Conservation (phyloP, 73 alveolate species). For the Uronychia setigera region DNA sequence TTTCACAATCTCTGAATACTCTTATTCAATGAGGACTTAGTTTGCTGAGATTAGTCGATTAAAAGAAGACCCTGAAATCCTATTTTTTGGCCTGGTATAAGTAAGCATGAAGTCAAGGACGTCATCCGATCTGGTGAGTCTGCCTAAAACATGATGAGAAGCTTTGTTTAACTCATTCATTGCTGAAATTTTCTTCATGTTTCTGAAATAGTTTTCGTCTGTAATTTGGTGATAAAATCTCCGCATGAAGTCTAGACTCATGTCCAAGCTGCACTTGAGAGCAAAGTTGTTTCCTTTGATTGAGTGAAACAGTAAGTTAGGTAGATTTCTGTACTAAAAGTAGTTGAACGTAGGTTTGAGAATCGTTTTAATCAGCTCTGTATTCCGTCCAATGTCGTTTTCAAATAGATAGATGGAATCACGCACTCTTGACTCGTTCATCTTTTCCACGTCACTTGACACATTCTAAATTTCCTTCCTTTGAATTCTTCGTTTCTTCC, state of each 20-base stretch:
- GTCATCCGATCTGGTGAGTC: background rate
- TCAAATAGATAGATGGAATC: background rate
- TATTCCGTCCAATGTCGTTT: background rate
- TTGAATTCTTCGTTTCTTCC: slow-evolving; percentile 18
- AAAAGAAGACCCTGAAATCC: background rate
- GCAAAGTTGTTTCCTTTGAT: background rate
- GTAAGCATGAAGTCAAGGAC: background rate
- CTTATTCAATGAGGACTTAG: background rate
- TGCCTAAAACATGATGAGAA: background rate
- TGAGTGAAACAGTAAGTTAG: background rate
- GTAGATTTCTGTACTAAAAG: too few relatives aligned
- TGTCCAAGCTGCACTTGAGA: background rate
- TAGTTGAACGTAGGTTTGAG: too few relatives aligned
- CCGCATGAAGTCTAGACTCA: background rate
- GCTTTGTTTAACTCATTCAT: background rate
- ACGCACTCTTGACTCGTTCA: slow-evolving; percentile 4
- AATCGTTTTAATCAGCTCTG: background rate
- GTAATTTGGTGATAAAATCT: background rate
- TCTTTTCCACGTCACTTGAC: slow-evolving; percentile 4
- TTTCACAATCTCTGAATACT: background rate
- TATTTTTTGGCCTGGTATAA: background rate
- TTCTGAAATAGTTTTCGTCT: background rate
- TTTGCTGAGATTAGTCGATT: background rate
- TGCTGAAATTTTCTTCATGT: background rate
- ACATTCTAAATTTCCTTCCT: slow-evolving; percentile 16